Evolutionary conservation across 305 asterid species (phyloP).

Genomic region (Fraxinus baroniana): DNA sequence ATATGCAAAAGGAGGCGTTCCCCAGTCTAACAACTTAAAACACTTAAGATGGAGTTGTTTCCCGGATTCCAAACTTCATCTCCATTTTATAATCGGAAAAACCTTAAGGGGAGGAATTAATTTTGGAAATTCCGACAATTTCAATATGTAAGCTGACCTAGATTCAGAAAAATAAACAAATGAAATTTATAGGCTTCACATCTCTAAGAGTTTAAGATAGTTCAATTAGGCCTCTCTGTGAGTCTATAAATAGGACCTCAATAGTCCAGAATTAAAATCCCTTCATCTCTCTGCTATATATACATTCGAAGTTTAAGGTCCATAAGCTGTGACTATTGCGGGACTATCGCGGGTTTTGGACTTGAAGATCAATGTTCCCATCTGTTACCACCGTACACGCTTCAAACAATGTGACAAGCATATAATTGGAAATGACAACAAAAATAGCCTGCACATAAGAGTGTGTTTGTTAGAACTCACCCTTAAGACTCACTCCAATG

Average conservation of each 20-base stretch:
- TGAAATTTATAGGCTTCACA: neutral
- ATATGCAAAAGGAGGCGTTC: neutral
- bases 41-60: neutral
- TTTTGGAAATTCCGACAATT: neutral
- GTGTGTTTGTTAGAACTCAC: neutral
- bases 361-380: too few species aligned
- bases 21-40: neutral
- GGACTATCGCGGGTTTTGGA: too few species aligned
- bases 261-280: too few species aligned
- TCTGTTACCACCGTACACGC: too few species aligned
- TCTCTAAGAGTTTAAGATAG: neutral
- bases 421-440: neutral
- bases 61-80: neutral
- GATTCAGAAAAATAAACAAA: neutral
- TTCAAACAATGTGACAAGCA: neutral
- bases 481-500: neutral
- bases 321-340: too few species aligned
- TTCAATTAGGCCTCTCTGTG: neutral
- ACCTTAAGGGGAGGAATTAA: neutral
- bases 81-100: neutral
- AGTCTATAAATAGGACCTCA: too few species aligned
- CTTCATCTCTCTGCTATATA: too few species aligned
- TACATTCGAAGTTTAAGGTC: too few species aligned
- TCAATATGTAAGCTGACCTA: neutral
- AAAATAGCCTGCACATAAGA: neutral